phyloP scores from a whole-genome alignment of 176 grass and related monocot genomes.

The Carex scoparia region DNA sequence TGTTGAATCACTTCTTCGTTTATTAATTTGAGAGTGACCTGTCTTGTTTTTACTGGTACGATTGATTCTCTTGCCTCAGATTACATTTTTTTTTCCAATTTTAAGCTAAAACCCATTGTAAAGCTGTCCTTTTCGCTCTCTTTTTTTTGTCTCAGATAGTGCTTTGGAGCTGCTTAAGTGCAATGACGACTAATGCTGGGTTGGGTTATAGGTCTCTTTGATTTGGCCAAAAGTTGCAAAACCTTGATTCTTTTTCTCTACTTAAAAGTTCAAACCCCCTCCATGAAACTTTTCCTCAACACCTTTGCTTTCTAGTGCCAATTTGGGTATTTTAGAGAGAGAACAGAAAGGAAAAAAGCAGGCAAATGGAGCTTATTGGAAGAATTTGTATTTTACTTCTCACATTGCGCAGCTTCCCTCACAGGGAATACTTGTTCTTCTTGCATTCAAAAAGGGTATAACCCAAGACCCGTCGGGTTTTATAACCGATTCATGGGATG shows the following conservation, averaged over 20 bases:
- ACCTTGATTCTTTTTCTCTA: neutral
- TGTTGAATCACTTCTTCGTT: constrained; percentile 13
- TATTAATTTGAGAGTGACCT: constrained; percentile 26
- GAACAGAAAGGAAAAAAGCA: neutral
- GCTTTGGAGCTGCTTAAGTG: neutral
- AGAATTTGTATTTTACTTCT: constrained; percentile 45
- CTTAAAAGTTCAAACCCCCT: neutral
- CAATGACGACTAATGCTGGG: constrained; percentile 18
- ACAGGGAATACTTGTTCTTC: constrained; percentile 75
- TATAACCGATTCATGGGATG: constrained; percentile 84
- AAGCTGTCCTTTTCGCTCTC: neutral
- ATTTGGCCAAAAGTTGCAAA: neutral
- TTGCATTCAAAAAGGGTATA: constrained; percentile 96
- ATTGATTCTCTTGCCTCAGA: constrained; percentile 9
- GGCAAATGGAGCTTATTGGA: constrained; percentile 47
- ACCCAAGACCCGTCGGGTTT: constrained; percentile 67
- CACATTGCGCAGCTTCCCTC: constrained; percentile 66
- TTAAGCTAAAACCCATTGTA: constrained; percentile 3
- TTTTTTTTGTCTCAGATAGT: neutral
- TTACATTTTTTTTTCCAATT: constrained; percentile 1
- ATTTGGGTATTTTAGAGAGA: neutral
- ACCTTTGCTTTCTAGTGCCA: constrained; percentile 8
- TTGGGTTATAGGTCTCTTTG: neutral
- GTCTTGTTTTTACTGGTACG: constrained; percentile 9
- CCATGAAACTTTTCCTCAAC: constrained; percentile 16